These are phyloP conservation scores for Juglanconis sp. DNA, from an alignment of 2,329 filamentous ascomycete species.

Conservation along the genomic window DNA sequence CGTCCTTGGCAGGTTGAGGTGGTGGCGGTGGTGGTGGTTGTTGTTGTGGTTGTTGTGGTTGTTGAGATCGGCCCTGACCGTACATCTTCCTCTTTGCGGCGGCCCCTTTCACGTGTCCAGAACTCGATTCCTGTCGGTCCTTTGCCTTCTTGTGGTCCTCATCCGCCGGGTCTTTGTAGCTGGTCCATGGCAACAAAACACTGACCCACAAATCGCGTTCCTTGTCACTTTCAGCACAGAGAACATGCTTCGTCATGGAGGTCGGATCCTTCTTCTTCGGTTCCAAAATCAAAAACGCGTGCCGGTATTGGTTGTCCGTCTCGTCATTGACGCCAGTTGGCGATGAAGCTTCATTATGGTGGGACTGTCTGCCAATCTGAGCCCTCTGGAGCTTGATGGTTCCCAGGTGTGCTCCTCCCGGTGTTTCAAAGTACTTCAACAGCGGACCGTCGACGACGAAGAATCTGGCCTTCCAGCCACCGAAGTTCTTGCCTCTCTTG, in stretches of 20 bases:
- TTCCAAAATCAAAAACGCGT: slow-evolving; percentile 91
- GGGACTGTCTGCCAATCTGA: slow-evolving; percentile 90
- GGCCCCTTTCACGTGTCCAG: slow-evolving; percentile 33
- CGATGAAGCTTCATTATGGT: slow-evolving; percentile 55
- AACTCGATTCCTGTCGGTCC: slow-evolving; percentile 38
- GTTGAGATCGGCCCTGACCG: slow-evolving; percentile 29
- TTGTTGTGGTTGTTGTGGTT: slow-evolving; percentile 10
- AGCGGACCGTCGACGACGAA: slow-evolving; percentile 59
- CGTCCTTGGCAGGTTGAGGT: slow-evolving; percentile 23
- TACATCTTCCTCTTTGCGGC: slow-evolving; percentile 43
- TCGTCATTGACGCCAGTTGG: slow-evolving; percentile 67
- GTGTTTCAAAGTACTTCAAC: slow-evolving; percentile 87
- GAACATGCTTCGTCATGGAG: slow-evolving; percentile 84
- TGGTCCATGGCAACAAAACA: slow-evolving; percentile 82
- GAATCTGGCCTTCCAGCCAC: slow-evolving; percentile 88
- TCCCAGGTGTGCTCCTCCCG: slow-evolving; percentile 84
- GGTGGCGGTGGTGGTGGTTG: too few relatives aligned
- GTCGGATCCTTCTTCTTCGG: slow-evolving; percentile 94
- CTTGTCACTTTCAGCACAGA: slow-evolving; percentile 90
- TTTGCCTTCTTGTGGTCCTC: slow-evolving; percentile 43
- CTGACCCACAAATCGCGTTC: slow-evolving; percentile 96
- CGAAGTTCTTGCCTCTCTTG: slow-evolving; percentile 97
- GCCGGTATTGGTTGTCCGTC: slow-evolving; percentile 87
- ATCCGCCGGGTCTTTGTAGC: slow-evolving; percentile 63
- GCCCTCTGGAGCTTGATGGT: slow-evolving; percentile 89